phyloP scores from a whole-genome alignment of 1,284 basidiomycete genomes.

The Heimioporus retisporus region DNA sequence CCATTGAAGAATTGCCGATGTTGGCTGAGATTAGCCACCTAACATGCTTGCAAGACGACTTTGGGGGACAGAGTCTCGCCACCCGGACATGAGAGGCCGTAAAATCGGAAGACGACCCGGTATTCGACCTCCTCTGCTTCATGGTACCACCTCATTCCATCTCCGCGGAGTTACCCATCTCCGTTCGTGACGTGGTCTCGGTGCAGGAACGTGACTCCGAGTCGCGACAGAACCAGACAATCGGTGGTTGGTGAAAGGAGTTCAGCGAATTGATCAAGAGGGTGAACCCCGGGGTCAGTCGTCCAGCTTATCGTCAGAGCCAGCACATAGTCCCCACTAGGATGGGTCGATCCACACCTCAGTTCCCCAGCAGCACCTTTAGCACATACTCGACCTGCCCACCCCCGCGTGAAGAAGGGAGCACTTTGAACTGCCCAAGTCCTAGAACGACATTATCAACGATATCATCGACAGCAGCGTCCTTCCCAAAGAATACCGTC shows the following conservation, averaged over 20 bases:
- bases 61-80: no score
- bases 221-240: constrained; percentile 70
- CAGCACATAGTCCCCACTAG: background rate
- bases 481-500: constrained; percentile 70
- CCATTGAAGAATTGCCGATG: no score
- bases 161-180: constrained; percentile 57
- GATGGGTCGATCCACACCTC: constrained; percentile 19
- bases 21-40: no score
- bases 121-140: constrained; percentile 52
- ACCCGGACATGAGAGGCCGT: constrained; percentile 26
- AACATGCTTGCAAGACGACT: no score
- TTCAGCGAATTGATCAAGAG: constrained; percentile 47
- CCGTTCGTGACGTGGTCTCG: constrained; percentile 50
- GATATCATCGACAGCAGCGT: constrained; percentile 62
- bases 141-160: no score
- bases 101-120: constrained; percentile 12
- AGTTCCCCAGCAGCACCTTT: constrained; percentile 47
- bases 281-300: constrained; percentile 20
- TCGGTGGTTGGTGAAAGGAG: constrained; percentile 38
- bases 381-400: constrained; percentile 69
- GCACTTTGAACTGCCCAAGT: constrained; percentile 73
- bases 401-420: constrained; percentile 71
- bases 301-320: constrained; percentile 19
- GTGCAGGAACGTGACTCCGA: constrained; percentile 62
- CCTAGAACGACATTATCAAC: constrained; percentile 67